phyloP scores from a whole-genome alignment of 345 rosid species.

The Heritiera littoralis region DNA sequence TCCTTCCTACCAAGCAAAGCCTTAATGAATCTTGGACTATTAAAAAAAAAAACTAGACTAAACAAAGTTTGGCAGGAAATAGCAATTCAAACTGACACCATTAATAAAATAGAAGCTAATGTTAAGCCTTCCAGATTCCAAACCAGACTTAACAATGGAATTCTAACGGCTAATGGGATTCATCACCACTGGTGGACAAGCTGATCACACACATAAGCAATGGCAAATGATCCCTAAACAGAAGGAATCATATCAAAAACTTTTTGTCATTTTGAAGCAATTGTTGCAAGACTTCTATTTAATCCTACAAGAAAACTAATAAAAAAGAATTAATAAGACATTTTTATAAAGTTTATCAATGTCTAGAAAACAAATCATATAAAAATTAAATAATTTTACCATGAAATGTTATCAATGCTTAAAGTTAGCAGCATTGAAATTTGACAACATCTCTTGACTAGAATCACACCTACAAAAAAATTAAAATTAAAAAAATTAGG shows the following conservation, averaged over 20 bases:
- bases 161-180: conserved; percentile 92
- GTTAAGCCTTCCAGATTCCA: conserved; percentile 30
- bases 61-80: not conserved
- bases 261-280: conserved; percentile 46
- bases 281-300: too few species aligned
- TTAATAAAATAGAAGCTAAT: not conserved
- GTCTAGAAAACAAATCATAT: too few species aligned
- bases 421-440: too few species aligned
- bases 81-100: not conserved
- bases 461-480: too few species aligned
- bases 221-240: conserved; percentile 55
- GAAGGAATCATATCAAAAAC: conserved; percentile 52
- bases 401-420: too few species aligned
- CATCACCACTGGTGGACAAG: conserved; percentile 83
- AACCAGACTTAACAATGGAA: conserved; percentile 63
- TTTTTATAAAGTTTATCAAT: too few species aligned
- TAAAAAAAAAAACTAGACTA: conserved; percentile 8
- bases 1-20: too few species aligned
- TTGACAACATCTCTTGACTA: too few species aligned
- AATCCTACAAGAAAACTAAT: too few species aligned
- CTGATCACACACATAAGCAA: conserved; percentile 60
- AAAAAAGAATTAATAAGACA: too few species aligned
- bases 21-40: not conserved
- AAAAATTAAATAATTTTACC: too few species aligned
- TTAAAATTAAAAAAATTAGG: too few species aligned